Percentiles rank a stretch among this genome's conserved stretches.
Evolutionary conservation across 2,329 filamentous ascomycete genomes (phyloP).

Genomic region (Sphaerulina musiva): DNA sequence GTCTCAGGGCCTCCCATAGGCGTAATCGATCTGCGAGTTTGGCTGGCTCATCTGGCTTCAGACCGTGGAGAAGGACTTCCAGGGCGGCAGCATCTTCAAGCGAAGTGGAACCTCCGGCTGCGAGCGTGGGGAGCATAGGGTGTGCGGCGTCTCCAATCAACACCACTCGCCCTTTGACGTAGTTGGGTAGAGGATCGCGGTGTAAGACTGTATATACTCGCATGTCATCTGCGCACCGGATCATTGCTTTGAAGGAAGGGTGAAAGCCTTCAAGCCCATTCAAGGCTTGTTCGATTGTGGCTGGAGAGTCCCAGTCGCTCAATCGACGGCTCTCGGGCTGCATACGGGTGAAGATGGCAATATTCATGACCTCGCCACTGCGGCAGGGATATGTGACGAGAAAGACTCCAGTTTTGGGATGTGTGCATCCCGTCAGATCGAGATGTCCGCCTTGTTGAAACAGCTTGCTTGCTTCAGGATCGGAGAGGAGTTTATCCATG

Average conservation of each 20-base stretch:
- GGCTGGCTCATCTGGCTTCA: neutral
- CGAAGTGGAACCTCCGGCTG: conserved; percentile 1
- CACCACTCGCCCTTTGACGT: conserved; percentile 6
- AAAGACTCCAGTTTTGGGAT: conserved; percentile 8
- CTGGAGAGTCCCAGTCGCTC: conserved; percentile 11
- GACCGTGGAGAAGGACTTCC: conserved; percentile 3
- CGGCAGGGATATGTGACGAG: conserved; percentile 11
- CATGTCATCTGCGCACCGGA: conserved; percentile 8
- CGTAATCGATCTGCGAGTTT: conserved; percentile 1
- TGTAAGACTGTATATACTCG: conserved; percentile 9
- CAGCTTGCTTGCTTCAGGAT: conserved; percentile 3
- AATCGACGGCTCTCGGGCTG: conserved; percentile 2
- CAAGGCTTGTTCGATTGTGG: conserved; percentile 10
- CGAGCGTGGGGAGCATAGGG: conserved; percentile 10
- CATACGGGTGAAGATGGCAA: conserved; percentile 9
- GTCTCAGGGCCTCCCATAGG: conserved; percentile 9
- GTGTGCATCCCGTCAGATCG: conserved; percentile 5
- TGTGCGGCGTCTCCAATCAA: conserved; percentile 16
- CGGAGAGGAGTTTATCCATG: conserved; percentile 2
- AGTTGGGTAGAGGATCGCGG: conserved; percentile 6
- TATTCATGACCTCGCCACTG: conserved; percentile 11
- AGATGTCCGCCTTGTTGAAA: conserved; percentile 3
- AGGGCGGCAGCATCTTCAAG: conserved; percentile 10
- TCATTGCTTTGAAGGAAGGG: conserved; percentile 8
- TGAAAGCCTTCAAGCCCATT: conserved; percentile 5